Percentiles rank a stretch among this genome's conserved stretches.
phyloP scores from a whole-genome alignment of 306 rosid genomes.

The Cucurbita ficifolia region DNA sequence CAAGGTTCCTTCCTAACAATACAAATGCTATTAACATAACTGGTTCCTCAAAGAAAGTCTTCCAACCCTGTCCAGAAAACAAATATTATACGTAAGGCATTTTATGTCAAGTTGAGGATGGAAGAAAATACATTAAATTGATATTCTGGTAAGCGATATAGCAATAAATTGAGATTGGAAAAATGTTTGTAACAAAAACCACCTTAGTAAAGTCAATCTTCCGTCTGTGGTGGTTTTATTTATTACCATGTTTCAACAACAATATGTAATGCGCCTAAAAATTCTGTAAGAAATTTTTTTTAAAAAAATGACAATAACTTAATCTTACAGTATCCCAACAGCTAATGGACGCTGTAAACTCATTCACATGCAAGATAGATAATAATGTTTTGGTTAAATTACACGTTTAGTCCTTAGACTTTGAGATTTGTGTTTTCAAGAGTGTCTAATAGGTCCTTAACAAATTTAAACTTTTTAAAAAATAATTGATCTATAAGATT shows the following conservation, averaged over 20 bases:
- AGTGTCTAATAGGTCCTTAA: too few relatives aligned
- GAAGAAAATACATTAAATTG: neutral
- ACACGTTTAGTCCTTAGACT: too few relatives aligned
- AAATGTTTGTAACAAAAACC: neutral
- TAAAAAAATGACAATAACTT: neutral
- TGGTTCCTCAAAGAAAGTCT: conserved; percentile 95
- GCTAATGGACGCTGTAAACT: neutral
- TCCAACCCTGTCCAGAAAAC: conserved; percentile 70
- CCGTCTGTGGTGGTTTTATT: neutral
- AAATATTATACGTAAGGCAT: conserved; percentile 1
- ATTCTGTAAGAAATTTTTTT: too few relatives aligned
- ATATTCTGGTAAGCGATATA: neutral
- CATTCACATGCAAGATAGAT: neutral
- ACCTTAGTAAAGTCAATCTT: neutral
- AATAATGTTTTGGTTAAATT: neutral
- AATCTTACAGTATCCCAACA: neutral
- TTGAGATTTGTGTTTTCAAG: too few relatives aligned
- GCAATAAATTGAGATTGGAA: neutral
- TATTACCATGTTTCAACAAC: neutral
- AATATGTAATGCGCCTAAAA: neutral
- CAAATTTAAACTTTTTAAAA: too few relatives aligned
- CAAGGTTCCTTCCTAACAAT: conserved; percentile 90
- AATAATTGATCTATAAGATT: too few relatives aligned
- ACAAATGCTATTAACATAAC: conserved; percentile 96
- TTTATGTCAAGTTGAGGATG: neutral